phyloP scores from a whole-genome alignment of 176 grass and related monocot species.

The Musa beccarii region DNA sequence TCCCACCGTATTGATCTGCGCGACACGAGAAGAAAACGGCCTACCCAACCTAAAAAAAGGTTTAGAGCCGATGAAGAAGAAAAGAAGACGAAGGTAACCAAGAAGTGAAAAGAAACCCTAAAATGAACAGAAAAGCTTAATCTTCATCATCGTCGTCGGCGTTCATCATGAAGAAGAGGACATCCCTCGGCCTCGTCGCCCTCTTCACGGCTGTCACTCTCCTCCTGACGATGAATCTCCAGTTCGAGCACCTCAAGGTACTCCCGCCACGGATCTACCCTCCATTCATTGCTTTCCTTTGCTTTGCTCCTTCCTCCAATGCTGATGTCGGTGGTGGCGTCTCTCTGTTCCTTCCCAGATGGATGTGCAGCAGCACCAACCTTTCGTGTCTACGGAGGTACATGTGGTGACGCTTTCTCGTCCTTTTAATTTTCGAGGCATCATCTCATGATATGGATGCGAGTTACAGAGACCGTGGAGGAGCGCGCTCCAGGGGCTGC shows the following conservation, averaged over 20 bases:
- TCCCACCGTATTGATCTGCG: too few species aligned
- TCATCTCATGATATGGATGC: not conserved
- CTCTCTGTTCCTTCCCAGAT: constrained; percentile 32
- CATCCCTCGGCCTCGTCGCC: constrained; percentile 40
- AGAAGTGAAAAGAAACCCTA: too few species aligned
- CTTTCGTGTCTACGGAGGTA: constrained; percentile 19
- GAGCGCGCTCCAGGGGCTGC: constrained; percentile 45
- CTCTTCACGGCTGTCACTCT: constrained; percentile 43
- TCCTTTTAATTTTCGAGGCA: not conserved
- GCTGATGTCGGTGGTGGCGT: not conserved
- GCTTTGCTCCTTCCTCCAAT: not conserved
- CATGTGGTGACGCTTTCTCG: not conserved
- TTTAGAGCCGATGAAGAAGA: too few species aligned
- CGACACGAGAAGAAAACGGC: too few species aligned
- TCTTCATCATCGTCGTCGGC: not conserved
- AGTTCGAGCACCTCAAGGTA: constrained; percentile 65
- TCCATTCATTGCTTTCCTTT: constrained; percentile 6
- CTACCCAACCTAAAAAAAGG: too few species aligned
- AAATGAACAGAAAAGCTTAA: too few species aligned
- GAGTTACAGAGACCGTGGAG: constrained; percentile 28
- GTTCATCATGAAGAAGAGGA: not conserved
- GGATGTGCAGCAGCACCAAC: constrained; percentile 34
- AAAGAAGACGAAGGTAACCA: too few species aligned
- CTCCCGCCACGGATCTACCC: not conserved
- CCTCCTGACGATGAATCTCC: constrained; percentile 59